Percentiles rank a stretch among this genome's conserved stretches.
Conservation (phyloP, 768 basidiomycete genomes). For the Rhizopogon vesiculosus region DNA sequence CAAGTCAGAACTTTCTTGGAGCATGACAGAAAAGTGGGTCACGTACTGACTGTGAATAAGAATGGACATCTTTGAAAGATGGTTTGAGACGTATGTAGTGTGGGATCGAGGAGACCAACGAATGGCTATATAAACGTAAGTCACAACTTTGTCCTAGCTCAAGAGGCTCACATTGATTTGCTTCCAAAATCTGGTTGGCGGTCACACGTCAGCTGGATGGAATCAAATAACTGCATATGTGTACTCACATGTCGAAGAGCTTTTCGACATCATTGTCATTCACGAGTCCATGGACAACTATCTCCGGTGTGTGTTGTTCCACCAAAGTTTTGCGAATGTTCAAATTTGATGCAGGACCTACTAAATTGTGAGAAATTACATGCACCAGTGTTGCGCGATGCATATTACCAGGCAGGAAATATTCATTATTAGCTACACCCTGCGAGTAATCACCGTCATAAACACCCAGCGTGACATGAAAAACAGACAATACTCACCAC, state of each 20-base stretch:
- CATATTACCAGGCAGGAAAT: conserved; percentile 68
- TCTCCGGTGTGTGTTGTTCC: conserved; percentile 77
- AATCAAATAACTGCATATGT: background rate
- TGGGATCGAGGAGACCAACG: conserved; percentile 75
- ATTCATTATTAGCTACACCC: conserved; percentile 79
- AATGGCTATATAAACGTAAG: conserved; percentile 37
- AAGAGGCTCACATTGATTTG: conserved; percentile 54
- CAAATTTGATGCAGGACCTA: conserved; percentile 71
- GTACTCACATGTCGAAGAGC: conserved; percentile 75
- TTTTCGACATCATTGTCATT: conserved; percentile 75
- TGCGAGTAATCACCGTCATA: conserved; percentile 23
- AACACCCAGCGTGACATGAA: background rate
- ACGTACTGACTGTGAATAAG: conserved; percentile 82
- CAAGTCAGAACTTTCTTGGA: background rate
- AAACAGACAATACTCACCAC: conserved; percentile 37
- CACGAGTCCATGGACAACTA: conserved; percentile 75
- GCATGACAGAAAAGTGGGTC: background rate
- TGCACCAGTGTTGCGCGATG: background rate
- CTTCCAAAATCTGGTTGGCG: conserved; percentile 55
- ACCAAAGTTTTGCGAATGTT: conserved; percentile 65
- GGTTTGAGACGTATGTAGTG: conserved; percentile 72
- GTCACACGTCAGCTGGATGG: conserved; percentile 2
- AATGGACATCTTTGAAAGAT: conserved; percentile 86
- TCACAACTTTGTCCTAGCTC: background rate
- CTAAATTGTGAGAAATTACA: background rate